Base-by-base conservation (phyloP, 306 rosid species). In the Trifolium pratense region DNA sequence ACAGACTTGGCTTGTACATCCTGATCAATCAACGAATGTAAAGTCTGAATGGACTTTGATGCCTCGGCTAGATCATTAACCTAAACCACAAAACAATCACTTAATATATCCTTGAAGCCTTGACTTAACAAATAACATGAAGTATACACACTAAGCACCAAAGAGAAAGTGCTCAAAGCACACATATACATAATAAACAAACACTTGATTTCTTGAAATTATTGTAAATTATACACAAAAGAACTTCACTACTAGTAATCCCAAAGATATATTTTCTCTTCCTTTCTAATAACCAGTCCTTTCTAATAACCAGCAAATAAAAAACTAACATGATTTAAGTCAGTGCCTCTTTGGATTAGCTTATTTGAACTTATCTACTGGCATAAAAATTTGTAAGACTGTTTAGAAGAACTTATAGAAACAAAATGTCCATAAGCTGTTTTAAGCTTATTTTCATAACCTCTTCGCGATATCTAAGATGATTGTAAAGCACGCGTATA, bases 61-160 rank as follows among this genome's bases (percentile, higher is more conserved):
- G 97, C 97, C 80, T 75, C 91, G n/a, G 75, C 76, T 12, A 94
- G 91, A 88, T 94, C 96, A 12, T 66, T 32, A 66, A 94, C 98
- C 98, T 94, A 37, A 29, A 83, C 15, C 29, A 71, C 10, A 73
- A 57, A 75, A 34, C 56, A 67, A 46, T 56, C n/a, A 42, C 51
- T 77, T 66, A 67, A 16, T 64, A 18, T 45, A 57, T 31, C 55
- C 37, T 26, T 40, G 46, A 53, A 39, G 17, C 36, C 75, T 52
- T 40, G 20, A 37, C 71, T 21, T 18, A 31, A 26, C 43, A 37
- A 72, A 63, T 15, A 16, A 3, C 39, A 36, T 15, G 40, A 42
- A 75, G 42, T 29, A 71, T 7, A 71, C 17, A 65, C 66, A 65
- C 53, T 46, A 11, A 62, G 31, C 10, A 32, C 1, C 4, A 65